Percentiles rank a stretch among this genome's conserved stretches.
Evolutionary conservation across 164 flowering plant species (phyloP).

Genomic region (Protea cynaroides): DNA sequence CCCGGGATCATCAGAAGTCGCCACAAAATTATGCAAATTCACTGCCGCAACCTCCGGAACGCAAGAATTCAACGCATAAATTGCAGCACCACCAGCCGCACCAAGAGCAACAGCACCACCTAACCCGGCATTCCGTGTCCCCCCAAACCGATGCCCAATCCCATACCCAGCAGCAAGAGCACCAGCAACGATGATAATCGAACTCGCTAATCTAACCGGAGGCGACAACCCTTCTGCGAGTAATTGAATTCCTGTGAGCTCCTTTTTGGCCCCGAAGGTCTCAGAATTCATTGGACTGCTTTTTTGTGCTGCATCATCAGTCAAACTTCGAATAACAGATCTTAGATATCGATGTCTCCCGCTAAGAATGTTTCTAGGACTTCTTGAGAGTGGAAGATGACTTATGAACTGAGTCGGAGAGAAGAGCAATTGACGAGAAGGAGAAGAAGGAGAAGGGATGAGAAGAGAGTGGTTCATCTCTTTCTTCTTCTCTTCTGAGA

Average conservation of each 20-base stretch:
- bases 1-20: conserved; percentile 53
- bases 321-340: conserved; percentile 24
- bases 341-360: conserved; percentile 19
- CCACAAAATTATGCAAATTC: conserved; percentile 73
- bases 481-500: conserved; percentile 9
- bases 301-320: conserved; percentile 10
- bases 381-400: conserved; percentile 19
- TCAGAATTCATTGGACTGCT: conserved; percentile 13
- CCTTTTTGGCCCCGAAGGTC: conserved; percentile 55
- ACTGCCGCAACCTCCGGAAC: conserved; percentile 89
- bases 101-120: conserved; percentile 78
- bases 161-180: conserved; percentile 76
- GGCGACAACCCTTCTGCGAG: conserved; percentile 57
- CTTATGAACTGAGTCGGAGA: conserved; percentile 18
- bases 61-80: conserved; percentile 56
- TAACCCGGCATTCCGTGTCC: conserved; percentile 35
- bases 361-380: conserved; percentile 12
- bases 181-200: conserved; percentile 60
- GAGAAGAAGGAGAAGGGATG: conserved; percentile 13
- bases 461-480: conserved; percentile 40
- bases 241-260: conserved; percentile 56
- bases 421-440: conserved; percentile 16
- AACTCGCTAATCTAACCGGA: conserved; percentile 50
- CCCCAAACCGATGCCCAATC: conserved; percentile 50
- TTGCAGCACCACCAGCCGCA: conserved; percentile 75